These are phyloP conservation scores for Blastomyces percursus DNA, from an alignment of 2,329 filamentous ascomycete genomes.

Conservation along the genomic window DNA sequence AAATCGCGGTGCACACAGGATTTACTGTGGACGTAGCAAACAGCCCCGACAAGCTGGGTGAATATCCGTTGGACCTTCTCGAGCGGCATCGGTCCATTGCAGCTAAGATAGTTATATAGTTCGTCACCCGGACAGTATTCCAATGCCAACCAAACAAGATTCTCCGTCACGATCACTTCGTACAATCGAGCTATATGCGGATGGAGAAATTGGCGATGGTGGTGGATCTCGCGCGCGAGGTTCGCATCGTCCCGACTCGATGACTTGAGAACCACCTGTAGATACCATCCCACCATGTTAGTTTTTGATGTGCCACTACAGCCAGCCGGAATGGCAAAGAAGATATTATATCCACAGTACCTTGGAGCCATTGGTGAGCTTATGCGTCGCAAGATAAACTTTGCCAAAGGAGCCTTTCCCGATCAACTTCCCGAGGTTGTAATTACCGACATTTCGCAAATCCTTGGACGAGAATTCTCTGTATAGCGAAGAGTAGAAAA, in stretches of 20 bases:
- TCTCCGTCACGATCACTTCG: conserved; percentile 96
- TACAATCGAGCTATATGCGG: conserved; percentile 94
- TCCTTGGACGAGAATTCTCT: conserved; percentile 93
- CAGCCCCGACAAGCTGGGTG: conserved; percentile 86
- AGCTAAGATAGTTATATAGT: conserved; percentile 88
- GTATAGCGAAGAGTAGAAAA: conserved; percentile 16
- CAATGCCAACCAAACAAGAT: conserved; percentile 86
- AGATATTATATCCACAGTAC: conserved; percentile 33
- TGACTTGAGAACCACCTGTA: conserved; percentile 90
- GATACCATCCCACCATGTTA: conserved; percentile 9
- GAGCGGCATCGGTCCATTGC: conserved; percentile 70
- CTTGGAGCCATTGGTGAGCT: conserved; percentile 97
- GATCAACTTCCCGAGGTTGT: conserved; percentile 79
- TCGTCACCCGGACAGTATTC: conserved; percentile 98
- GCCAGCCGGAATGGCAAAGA: not conserved
- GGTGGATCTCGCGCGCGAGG: conserved; percentile 92
- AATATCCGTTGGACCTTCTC: conserved; percentile 93
- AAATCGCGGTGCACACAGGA: conserved; percentile 94
- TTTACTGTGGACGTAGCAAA: conserved; percentile 88
- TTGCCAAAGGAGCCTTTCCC: conserved; percentile 98
- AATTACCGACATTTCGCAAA: conserved; percentile 86
- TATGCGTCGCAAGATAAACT: conserved; percentile 91
- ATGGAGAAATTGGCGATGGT: conserved; percentile 94
- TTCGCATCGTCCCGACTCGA: conserved; percentile 94
- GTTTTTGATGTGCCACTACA: not conserved